Percentiles rank a stretch among this genome's conserved stretches.
These are phyloP conservation scores for Cylindrotheca fusiformis DNA, from an alignment of 108 stramenopile species.

Conservation along the genomic window DNA sequence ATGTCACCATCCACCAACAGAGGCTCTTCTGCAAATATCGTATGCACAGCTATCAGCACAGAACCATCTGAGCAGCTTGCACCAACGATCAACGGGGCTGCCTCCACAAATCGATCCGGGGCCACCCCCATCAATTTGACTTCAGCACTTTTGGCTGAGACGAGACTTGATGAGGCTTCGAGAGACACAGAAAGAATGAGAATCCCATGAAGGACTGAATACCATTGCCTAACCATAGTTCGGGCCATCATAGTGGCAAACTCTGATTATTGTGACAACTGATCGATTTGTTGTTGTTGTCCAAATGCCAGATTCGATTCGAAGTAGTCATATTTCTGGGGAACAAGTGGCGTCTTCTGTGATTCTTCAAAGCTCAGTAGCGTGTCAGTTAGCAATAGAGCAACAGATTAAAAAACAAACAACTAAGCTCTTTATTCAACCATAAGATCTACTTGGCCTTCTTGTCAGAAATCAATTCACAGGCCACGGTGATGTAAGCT, in stretches of 20 bases:
- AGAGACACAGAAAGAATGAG: too few relatives aligned
- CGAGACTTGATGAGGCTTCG: background rate
- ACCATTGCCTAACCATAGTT: too few relatives aligned
- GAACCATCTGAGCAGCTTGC: slow-evolving; percentile 66
- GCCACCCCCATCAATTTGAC: background rate
- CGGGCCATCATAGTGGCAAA: too few relatives aligned
- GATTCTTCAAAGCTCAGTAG: too few relatives aligned
- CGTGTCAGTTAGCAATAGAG: too few relatives aligned
- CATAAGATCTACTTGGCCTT: background rate
- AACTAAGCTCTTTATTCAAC: too few relatives aligned
- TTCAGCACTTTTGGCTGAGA: background rate
- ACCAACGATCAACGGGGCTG: slow-evolving; percentile 61
- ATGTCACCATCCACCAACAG: slow-evolving; percentile 12
- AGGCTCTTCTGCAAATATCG: slow-evolving; percentile 22
- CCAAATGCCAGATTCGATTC: too few relatives aligned
- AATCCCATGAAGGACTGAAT: too few relatives aligned
- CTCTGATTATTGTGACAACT: too few relatives aligned
- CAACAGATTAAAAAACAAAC: too few relatives aligned
- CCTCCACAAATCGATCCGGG: slow-evolving; percentile 50
- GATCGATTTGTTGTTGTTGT: background rate
- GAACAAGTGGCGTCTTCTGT: too few relatives aligned
- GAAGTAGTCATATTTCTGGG: too few relatives aligned
- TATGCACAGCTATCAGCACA: slow-evolving; percentile 57
- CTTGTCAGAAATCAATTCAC: background rate
- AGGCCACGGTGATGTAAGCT: background rate